Percentiles rank a stretch among this genome's conserved stretches.
These are phyloP conservation scores for Lepraria neglecta DNA, from an alignment of 495 filamentous ascomycete species.

Conservation along the genomic window DNA sequence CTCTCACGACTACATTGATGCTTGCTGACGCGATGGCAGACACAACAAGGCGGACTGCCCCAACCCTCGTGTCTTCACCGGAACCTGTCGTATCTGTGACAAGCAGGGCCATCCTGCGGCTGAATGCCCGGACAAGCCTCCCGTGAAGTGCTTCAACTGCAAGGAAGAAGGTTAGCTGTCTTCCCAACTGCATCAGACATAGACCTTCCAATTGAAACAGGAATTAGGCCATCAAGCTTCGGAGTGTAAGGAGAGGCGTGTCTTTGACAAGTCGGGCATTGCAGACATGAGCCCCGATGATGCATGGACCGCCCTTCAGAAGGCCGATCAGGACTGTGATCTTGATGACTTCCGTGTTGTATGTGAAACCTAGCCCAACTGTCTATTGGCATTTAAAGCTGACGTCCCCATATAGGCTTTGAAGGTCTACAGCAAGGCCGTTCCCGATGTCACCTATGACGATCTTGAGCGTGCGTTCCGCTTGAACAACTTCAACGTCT, in stretches of 20 bases:
- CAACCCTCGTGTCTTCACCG: conserved; percentile 59
- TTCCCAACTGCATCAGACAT: neutral
- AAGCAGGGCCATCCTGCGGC: conserved; percentile 63
- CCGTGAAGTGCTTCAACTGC: conserved; percentile 69
- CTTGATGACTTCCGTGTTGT: conserved; percentile 69
- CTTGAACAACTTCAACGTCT: conserved; percentile 51
- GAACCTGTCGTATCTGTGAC: conserved; percentile 66
- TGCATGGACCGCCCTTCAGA: conserved; percentile 63
- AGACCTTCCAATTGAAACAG: conserved; percentile 2
- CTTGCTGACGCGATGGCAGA: conserved; percentile 28
- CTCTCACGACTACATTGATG: neutral
- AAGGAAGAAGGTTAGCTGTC: conserved; percentile 53
- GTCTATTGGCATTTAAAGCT: conserved; percentile 6
- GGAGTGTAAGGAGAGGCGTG: conserved; percentile 64
- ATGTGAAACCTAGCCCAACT: conserved; percentile 12
- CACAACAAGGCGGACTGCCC: conserved; percentile 64
- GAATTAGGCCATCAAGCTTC: conserved; percentile 54
- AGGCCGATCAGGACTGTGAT: conserved; percentile 58
- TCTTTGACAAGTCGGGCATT: conserved; percentile 57
- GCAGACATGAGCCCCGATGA: conserved; percentile 53
- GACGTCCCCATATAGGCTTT: conserved; percentile 42
- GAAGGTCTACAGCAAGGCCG: conserved; percentile 67
- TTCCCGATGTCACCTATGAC: conserved; percentile 56
- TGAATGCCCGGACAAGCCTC: conserved; percentile 63
- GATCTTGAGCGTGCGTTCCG: conserved; percentile 74